These are phyloP conservation scores for Rhynchospora tenuis DNA, from an alignment of 176 grass and related monocot species.

Conservation along the genomic window DNA sequence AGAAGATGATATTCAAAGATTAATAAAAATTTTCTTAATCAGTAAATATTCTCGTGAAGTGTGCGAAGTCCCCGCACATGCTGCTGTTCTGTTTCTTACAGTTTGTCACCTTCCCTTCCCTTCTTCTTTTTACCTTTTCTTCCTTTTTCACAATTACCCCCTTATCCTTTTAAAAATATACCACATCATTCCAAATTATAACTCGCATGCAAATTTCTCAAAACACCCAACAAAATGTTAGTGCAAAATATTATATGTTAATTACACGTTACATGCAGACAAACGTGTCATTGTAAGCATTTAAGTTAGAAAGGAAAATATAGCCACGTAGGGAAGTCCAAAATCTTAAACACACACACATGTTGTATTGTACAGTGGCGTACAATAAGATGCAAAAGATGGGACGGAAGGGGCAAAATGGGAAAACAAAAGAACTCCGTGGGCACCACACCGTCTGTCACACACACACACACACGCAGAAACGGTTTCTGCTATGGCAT, in stretches of 20 bases:
- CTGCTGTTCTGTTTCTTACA: constrained; percentile 40
- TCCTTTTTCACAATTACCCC: neutral
- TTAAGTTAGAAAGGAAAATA: neutral
- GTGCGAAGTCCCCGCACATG: constrained; percentile 62
- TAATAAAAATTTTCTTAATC: neutral
- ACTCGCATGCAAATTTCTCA: neutral
- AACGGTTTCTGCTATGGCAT: neutral
- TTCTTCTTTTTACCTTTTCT: constrained; percentile 13
- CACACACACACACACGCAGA: neutral
- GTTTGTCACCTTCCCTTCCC: constrained; percentile 20
- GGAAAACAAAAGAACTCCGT: constrained; percentile 12
- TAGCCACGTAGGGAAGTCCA: neutral
- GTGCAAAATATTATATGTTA: neutral
- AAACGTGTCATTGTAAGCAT: neutral
- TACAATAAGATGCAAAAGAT: neutral
- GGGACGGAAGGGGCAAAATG: neutral
- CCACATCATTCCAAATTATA: neutral
- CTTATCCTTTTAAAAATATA: neutral
- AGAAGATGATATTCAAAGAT: neutral
- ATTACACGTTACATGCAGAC: neutral
- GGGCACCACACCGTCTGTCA: neutral
- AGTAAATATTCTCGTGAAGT: constrained; percentile 47
- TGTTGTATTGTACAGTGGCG: neutral
- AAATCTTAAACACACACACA: neutral
- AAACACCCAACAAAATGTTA: neutral